These are phyloP conservation scores for Alternaria sp. DNA, from an alignment of 2,329 filamentous ascomycete genomes.

Conservation along the genomic window DNA sequence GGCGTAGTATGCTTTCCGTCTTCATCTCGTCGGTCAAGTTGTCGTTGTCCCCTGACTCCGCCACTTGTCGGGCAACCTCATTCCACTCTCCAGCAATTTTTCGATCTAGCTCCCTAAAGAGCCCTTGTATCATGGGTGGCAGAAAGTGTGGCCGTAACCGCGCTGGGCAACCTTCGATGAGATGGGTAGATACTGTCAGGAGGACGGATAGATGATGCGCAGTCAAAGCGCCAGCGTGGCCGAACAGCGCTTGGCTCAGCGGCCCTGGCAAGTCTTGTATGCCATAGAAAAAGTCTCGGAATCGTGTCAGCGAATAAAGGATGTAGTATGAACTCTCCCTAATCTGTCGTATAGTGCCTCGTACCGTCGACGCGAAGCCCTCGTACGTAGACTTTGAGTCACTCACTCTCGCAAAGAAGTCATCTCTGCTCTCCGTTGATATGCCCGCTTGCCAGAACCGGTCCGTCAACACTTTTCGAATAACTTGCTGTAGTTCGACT, in stretches of 20 bases:
- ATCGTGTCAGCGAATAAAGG: conserved; percentile 87
- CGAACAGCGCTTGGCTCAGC: conserved; percentile 83
- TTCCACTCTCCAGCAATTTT: conserved; percentile 92
- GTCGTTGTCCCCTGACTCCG: conserved; percentile 75
- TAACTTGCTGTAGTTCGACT: conserved; percentile 76
- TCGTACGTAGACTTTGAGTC: conserved; percentile 90
- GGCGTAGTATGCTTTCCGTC: conserved; percentile 90
- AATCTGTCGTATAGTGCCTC: conserved; percentile 86
- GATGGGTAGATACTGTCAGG: conserved; percentile 83
- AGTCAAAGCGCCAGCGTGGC: conserved; percentile 81
- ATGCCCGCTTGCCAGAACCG: conserved; percentile 99
- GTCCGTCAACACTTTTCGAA: conserved; percentile 86
- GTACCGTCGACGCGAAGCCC: conserved; percentile 90
- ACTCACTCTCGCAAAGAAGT: conserved; percentile 91
- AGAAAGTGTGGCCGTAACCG: conserved; percentile 80
- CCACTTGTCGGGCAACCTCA: conserved; percentile 65
- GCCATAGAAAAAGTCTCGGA: conserved; percentile 91
- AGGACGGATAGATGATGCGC: conserved; percentile 95
- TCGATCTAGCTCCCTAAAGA: conserved; percentile 84
- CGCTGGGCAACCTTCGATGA: conserved; percentile 91
- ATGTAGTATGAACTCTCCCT: conserved; percentile 94
- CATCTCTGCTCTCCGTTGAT: conserved; percentile 91
- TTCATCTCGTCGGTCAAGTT: conserved; percentile 94
- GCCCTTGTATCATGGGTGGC: conserved; percentile 79
- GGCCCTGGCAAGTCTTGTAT: conserved; percentile 82